Conservation (phyloP, 768 basidiomycete species). For the Hydnomerulius pinastri region DNA sequence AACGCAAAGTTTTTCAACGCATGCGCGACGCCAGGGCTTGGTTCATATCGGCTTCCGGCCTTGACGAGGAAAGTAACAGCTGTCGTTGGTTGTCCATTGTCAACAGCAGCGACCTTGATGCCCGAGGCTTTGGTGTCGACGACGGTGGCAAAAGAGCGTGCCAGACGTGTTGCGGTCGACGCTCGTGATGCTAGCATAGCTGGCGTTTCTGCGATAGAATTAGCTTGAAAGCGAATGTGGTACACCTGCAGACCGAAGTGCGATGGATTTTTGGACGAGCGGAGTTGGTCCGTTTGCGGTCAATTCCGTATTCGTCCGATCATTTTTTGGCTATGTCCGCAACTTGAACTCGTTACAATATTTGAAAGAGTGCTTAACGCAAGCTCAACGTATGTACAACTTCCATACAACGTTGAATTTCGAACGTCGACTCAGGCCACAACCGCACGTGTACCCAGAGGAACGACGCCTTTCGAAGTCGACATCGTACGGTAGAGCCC, state of each 20-base stretch:
- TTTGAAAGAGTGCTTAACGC: too few relatives aligned
- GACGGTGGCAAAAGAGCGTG: slow-evolving; percentile 80
- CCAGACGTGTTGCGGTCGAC: slow-evolving; percentile 58
- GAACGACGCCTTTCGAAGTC: too few relatives aligned
- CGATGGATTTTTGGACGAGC: slow-evolving; percentile 19
- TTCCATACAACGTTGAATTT: too few relatives aligned
- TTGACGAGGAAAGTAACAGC: slow-evolving; percentile 90
- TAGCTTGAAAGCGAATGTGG: neutral
- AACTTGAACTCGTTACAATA: too few relatives aligned
- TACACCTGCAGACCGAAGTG: slow-evolving; percentile 8
- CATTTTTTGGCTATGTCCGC: too few relatives aligned
- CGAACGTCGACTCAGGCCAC: too few relatives aligned
- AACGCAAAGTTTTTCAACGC: slow-evolving; percentile 98
- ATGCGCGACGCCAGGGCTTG: slow-evolving; percentile 88
- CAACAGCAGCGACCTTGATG: slow-evolving; percentile 83
- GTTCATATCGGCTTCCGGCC: slow-evolving; percentile 88
- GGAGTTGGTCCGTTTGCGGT: slow-evolving; percentile 26
- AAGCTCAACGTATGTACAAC: too few relatives aligned
- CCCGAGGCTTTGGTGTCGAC: slow-evolving; percentile 65
- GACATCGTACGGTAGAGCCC: too few relatives aligned
- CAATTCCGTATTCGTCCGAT: slow-evolving; percentile 31
- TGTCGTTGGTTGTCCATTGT: slow-evolving; percentile 81
- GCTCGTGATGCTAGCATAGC: slow-evolving; percentile 65
- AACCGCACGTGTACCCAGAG: too few relatives aligned
- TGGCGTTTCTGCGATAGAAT: slow-evolving; percentile 26